Percentiles rank a stretch among this genome's conserved stretches.
These are phyloP conservation scores for Mallotus repandus DNA, from an alignment of 441 rosid species.

Conservation along the genomic window DNA sequence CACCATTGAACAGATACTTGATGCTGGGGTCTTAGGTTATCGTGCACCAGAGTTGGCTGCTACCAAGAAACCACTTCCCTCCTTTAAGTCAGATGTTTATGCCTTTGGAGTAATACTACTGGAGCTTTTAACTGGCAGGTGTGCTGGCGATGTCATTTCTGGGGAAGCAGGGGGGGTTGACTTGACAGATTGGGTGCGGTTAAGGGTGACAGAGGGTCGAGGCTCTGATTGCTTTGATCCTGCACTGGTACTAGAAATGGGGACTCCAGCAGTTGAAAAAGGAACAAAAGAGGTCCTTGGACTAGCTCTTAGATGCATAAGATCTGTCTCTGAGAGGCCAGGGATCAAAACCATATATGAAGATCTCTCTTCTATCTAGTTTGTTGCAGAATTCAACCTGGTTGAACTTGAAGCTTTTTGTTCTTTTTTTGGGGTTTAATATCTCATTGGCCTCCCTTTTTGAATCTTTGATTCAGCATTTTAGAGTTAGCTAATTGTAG, in stretches of 20 bases:
- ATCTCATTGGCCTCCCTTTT: conserved; percentile 43
- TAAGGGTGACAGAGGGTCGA: conserved; percentile 70
- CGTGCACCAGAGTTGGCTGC: conserved; percentile 92
- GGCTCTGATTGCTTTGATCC: conserved; percentile 74
- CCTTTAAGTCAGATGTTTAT: conserved; percentile 93
- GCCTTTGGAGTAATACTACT: conserved; percentile 84
- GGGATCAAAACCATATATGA: conserved; percentile 96
- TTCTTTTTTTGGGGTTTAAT: conserved; percentile 35
- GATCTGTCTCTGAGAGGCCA: conserved; percentile 85
- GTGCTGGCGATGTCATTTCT: conserved; percentile 91
- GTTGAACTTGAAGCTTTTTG: conserved; percentile 14
- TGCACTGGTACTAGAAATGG: conserved; percentile 51
- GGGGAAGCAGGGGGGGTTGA: conserved; percentile 84
- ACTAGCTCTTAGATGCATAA: conserved; percentile 71
- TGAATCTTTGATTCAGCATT: conserved; percentile 14
- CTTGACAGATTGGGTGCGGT: conserved; percentile 80
- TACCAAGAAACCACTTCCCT: conserved; percentile 86
- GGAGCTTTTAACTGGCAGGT: conserved; percentile 85
- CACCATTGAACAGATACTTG: conserved; percentile 85
- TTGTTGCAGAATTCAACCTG: conserved; percentile 1
- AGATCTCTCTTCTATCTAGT: conserved; percentile 90
- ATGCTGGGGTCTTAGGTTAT: conserved; percentile 93
- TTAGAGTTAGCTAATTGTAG: conserved; percentile 23
- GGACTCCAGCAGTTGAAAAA: conserved; percentile 58
- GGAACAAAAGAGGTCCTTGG: conserved; percentile 94